A percentile compares a stretch with the other conserved stretches of the same genome.
Evolutionary conservation across 306 rosid species (phyloP).

Genomic region (Vigna mungo): DNA sequence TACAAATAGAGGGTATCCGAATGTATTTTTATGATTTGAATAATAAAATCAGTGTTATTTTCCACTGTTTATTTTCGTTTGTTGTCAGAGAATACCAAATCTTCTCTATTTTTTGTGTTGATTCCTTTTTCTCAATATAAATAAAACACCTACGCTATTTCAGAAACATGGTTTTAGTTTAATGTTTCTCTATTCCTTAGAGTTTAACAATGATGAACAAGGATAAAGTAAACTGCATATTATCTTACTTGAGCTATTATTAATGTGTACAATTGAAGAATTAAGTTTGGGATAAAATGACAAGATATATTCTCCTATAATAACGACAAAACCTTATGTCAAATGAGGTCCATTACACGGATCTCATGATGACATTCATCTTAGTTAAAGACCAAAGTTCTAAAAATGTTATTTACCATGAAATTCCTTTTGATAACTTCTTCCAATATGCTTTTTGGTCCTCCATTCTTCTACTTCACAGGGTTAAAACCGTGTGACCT

Average conservation of each 20-base stretch:
- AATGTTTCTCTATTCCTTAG: no score
- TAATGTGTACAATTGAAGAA: not conserved
- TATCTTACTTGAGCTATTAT: not conserved
- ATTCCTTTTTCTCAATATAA: no score
- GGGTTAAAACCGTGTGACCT: not conserved
- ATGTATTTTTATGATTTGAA: no score
- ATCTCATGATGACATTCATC: not conserved
- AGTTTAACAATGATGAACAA: not conserved
- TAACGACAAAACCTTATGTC: not conserved
- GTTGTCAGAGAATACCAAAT: no score
- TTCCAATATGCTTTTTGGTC: not conserved
- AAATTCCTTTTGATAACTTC: not conserved
- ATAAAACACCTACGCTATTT: no score
- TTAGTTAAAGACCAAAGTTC: not conserved
- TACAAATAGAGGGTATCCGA: no score
- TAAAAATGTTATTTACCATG: not conserved
- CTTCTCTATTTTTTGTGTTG: no score
- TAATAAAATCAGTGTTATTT: no score
- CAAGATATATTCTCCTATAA: not conserved
- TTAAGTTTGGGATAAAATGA: slow-evolving; percentile 4
- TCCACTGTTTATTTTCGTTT: no score
- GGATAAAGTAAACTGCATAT: slow-evolving; percentile 16
- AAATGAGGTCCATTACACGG: not conserved
- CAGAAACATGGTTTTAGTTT: no score
- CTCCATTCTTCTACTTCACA: not conserved